phyloP scores from a whole-genome alignment of 129 eudicot genomes.

The Helianthus tuberosus region DNA sequence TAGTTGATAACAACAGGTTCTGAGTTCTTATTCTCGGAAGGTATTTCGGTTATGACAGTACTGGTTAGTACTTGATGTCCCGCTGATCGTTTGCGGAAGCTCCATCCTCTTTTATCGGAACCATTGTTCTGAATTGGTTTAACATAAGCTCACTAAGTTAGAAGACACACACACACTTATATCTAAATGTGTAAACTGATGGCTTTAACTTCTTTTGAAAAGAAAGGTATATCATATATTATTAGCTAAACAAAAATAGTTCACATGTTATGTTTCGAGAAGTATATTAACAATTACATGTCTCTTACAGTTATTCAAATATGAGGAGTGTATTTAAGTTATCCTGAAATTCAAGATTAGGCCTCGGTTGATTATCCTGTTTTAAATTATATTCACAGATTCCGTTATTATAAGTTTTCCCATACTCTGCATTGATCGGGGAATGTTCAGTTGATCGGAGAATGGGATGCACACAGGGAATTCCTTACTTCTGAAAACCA shows the following conservation, averaged over 20 bases:
- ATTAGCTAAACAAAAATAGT: neutral
- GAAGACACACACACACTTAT: neutral
- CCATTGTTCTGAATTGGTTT: conserved; percentile 51
- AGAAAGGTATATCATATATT: neutral
- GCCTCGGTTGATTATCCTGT: neutral
- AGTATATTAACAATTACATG: neutral
- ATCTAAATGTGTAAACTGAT: neutral
- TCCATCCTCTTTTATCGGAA: conserved; percentile 87
- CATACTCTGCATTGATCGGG: neutral
- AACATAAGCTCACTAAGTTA: conserved; percentile 17
- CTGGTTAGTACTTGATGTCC: conserved; percentile 72
- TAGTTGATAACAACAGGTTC: conserved; percentile 41
- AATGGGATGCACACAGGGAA: too few relatives aligned
- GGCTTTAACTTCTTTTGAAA: neutral
- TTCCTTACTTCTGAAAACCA: too few relatives aligned
- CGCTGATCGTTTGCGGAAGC: conserved; percentile 78
- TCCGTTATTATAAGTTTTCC: neutral
- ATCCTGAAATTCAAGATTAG: neutral
- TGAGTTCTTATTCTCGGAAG: conserved; percentile 45
- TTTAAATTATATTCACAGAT: neutral
- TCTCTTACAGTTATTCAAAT: neutral
- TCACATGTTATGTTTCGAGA: neutral
- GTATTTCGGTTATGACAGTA: conserved; percentile 56
- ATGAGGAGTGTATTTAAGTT: neutral
- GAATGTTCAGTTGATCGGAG: too few relatives aligned